These are phyloP conservation scores for Lactarius psammicola DNA, from an alignment of 768 basidiomycete species.

Conservation along the genomic window DNA sequence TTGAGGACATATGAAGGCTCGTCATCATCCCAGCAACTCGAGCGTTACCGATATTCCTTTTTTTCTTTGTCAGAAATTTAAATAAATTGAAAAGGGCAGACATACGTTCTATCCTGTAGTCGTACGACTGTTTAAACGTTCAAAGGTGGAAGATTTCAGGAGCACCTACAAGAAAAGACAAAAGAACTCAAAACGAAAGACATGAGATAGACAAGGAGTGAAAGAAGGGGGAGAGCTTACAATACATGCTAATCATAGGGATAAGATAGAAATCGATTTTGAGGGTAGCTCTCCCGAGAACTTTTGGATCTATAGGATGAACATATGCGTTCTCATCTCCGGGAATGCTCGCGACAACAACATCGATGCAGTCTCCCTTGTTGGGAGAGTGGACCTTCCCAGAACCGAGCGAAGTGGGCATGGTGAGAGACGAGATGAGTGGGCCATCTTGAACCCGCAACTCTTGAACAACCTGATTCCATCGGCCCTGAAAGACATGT, in stretches of 20 bases:
- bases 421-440: not conserved
- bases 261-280: too few relatives aligned
- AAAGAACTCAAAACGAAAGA: conserved; percentile 1
- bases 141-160: not conserved
- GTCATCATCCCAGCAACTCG: conserved; percentile 35
- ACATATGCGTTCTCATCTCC: conserved; percentile 17
- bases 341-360: not conserved
- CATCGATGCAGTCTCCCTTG: not conserved
- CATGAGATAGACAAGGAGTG: not conserved
- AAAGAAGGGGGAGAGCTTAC: conserved; percentile 1
- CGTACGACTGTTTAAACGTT: too few relatives aligned
- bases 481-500: too few relatives aligned
- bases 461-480: not conserved
- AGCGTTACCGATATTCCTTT: conserved; percentile 34
- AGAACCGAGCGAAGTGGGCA: not conserved
- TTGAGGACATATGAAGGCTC: conserved; percentile 32
- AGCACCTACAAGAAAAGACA: conserved; percentile 18
- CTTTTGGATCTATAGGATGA: not conserved
- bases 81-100: not conserved
- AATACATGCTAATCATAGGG: not conserved
- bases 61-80: not conserved
- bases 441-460: not conserved
- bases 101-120: conserved; percentile 19
- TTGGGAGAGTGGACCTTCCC: not conserved
- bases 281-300: not conserved